Evolutionary conservation across 1,139 yeast species (phyloP).

Genomic region (Chernovozyma sophiae-reginae): DNA sequence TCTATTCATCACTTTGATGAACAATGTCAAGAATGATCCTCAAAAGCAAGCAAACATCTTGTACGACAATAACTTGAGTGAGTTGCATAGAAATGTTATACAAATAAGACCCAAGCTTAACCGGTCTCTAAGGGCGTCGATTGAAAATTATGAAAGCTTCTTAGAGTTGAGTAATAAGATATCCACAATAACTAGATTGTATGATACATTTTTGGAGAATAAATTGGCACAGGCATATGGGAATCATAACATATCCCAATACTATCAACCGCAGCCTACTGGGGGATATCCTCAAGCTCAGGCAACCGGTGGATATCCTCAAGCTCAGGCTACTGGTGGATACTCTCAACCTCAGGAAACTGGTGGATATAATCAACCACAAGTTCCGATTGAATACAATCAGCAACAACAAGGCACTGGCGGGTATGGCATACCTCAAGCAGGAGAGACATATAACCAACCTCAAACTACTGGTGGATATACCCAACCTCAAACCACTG

Average conservation of each 20-base stretch:
- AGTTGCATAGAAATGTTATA: constrained; percentile 60
- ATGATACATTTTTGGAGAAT: constrained; percentile 74
- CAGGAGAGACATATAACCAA: too few species aligned
- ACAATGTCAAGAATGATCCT: constrained; percentile 48
- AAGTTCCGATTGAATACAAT: not conserved
- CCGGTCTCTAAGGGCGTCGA: constrained; percentile 57
- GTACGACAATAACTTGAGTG: constrained; percentile 60
- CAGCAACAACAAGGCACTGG: not conserved
- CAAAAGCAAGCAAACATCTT: constrained; percentile 46
- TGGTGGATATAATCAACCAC: constrained; percentile 1
- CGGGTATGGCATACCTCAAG: not conserved
- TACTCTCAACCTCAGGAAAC: not conserved
- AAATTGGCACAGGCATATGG: constrained; percentile 52
- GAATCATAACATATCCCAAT: constrained; percentile 18
- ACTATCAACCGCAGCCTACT: not conserved
- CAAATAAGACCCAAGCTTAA: constrained; percentile 74
- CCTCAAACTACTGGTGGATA: not conserved
- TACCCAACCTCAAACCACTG: constrained; percentile 1
- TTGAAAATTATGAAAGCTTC: constrained; percentile 63
- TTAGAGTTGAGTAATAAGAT: constrained; percentile 81
- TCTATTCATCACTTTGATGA: constrained; percentile 65
- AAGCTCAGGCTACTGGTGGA: not conserved
- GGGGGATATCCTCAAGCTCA: constrained; percentile 1
- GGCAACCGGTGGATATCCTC: constrained; percentile 1
- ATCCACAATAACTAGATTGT: constrained; percentile 70